Evolutionary conservation across 768 basidiomycete species (phyloP), one percentile per base, ranked within the genome.

Genomic region (Tricholoma flavovirens): DNA sequence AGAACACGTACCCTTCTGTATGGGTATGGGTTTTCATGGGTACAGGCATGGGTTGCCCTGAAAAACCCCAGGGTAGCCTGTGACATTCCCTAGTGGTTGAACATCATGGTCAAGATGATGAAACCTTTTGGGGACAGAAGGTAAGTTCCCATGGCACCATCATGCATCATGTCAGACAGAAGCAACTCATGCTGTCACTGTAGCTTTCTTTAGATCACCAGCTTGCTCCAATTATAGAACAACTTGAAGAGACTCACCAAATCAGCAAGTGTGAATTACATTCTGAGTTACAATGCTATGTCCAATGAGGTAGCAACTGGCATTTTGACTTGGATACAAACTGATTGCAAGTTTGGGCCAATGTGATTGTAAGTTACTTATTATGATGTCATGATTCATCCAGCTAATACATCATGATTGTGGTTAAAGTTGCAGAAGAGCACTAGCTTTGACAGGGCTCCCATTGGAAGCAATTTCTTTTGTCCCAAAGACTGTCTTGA

Each of bases 91-190:
- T n/a, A n/a, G n/a, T n/a, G n/a, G 8, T 42, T 21, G 40, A 42
- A 21, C n/a, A 17, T n/a, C 40, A 21, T n/a, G n/a, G n/a, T 19
- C 40, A 42, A 42, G 40, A 4, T 11, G 19, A 42, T 10, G 8
- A 42, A 3, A 42, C 40, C 17, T 19, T 42, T 21, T 42, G 40
- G 40, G 40, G 40, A 4, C 40, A 42, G 40, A 42, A 42, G 40
- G 40, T 42, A 57, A 49, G 51, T 54, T 35, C 45, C n/a, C 24
- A 53, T n/a, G n/a, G n/a, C n/a, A n/a, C n/a, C n/a, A n/a, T n/a
- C n/a, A n/a, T n/a, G n/a, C 53, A 32, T 26, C 55, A 48, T 43
- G 22, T 24, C 43, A 40, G 24, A 33, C 49, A 43, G 60, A 60
- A 21, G 43, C 43, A 56, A 24, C 56, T 49, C 29, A 58, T 53